Evolutionary conservation across 208 protist genomes (phyloP).

Genomic region (Phytomonas francai): DNA sequence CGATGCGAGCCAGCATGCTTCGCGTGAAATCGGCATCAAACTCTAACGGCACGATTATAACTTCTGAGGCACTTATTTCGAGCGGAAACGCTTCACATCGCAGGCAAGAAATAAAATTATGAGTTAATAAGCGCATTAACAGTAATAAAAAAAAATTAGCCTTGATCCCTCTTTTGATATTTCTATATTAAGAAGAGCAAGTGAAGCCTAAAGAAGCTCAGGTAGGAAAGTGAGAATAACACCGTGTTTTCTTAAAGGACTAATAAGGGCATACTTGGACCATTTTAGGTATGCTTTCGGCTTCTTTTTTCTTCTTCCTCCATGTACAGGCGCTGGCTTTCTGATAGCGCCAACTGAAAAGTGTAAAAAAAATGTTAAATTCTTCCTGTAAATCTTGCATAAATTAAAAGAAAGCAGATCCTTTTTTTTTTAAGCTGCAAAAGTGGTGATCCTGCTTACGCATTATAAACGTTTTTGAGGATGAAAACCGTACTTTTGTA

Average conservation of each 20-base stretch:
- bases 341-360: neutral
- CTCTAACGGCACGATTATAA: constrained; percentile 43
- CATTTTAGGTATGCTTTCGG: neutral
- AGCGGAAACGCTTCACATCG: constrained; percentile 74
- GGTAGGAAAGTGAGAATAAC: neutral
- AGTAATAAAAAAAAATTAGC: neutral
- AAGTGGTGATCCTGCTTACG: neutral
- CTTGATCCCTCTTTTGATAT: neutral
- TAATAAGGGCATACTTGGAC: neutral
- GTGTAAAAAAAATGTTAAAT: neutral
- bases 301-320: neutral
- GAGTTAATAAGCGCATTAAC: constrained; percentile 77
- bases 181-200: neutral
- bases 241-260: neutral
- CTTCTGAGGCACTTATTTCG: constrained; percentile 29
- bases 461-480: neutral
- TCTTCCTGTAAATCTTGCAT: neutral
- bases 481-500: neutral
- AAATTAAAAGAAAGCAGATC: neutral
- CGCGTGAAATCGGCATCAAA: constrained; percentile 77
- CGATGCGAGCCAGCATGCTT: constrained; percentile 75
- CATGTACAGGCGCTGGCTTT: neutral
- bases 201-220: neutral
- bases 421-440: neutral
- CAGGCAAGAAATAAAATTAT: constrained; percentile 85